Conservation (phyloP, 257 asterid species). For the Nicotiana noctiflora region DNA sequence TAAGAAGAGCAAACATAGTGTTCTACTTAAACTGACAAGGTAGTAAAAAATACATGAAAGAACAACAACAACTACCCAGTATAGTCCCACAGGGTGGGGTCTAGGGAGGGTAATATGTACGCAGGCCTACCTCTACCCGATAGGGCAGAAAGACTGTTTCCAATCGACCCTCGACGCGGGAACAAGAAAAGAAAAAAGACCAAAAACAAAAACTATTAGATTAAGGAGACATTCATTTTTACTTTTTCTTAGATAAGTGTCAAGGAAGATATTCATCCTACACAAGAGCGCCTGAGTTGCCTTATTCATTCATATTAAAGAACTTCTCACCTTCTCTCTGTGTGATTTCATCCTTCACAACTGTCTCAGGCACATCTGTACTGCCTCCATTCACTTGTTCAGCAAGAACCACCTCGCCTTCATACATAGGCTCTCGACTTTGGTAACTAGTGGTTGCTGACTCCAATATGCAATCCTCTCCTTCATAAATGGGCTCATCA, state of each 20-base stretch:
- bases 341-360: constrained; percentile 40
- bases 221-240: neutral
- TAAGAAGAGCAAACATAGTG: constrained; percentile 14
- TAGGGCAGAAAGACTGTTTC: too few relatives aligned
- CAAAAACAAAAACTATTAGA: neutral
- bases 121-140: too few relatives aligned
- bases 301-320: constrained; percentile 7
- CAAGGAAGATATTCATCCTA: neutral
- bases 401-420: constrained; percentile 88
- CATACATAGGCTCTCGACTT: constrained; percentile 81
- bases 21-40: neutral
- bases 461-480: constrained; percentile 81
- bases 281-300: neutral
- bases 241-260: neutral
- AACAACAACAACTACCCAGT: too few relatives aligned
- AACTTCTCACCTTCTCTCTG: constrained; percentile 52
- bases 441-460: constrained; percentile 37
- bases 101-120: too few relatives aligned
- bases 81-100: too few relatives aligned
- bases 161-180: too few relatives aligned
- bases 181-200: neutral
- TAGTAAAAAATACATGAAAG: neutral
- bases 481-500: constrained; percentile 84
- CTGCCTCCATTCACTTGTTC: constrained; percentile 46
- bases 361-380: constrained; percentile 25